Base-by-base conservation (phyloP, 371 early-diverging fungal genomes). In the Saksenaea vasiformis region DNA sequence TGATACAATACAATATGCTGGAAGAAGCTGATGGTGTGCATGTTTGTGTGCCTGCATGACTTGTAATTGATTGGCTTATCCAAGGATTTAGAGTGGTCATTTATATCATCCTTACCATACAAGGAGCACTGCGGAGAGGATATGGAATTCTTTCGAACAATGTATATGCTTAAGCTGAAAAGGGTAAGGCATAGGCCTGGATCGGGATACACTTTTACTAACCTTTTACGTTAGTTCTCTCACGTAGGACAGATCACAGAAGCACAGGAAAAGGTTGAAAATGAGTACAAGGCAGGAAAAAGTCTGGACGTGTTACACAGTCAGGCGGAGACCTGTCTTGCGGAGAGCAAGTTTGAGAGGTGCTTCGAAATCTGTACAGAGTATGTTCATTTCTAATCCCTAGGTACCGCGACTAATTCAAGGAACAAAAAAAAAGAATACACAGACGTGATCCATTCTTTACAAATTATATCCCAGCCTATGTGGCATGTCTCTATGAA, bases 401-500 rank as follows among this genome's bases (percentile, higher is more conserved):
- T n/a, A n/a, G 44, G 19, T 44, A 44, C 11, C 19, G 44, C n/a
- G 37, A 11, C 51, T 47, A 10, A 47, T 22, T 22, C n/a, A 22
- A 22, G 24, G 31, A 31, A 31, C n/a, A 31, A 31, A 31, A 31
- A 47, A 22, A 47, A 54, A 90, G 91, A 35, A 85, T 93, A 44
- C 71, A 83, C 53, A 69, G 73, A 37, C 60, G 70, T 22, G 92
- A 93, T 66, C 78, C 82, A 14, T 80, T 75, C 56, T 88, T 88
- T 69, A 73, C 73, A 31, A 74, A 79, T 7, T 80, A 82, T 22
- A 79, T 91, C 26, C 84, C 87, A 1, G 73, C 84, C 13, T 87
- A 90, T 41, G 60, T 91, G 15, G 76, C 86, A 0, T 87, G 87
- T 59, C 81, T 94, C 2, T 86, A 79, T 60, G 87, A 91, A 54